phyloP scores from a whole-genome alignment of 2,329 filamentous ascomycete genomes.

The Rutstroemia sp. region DNA sequence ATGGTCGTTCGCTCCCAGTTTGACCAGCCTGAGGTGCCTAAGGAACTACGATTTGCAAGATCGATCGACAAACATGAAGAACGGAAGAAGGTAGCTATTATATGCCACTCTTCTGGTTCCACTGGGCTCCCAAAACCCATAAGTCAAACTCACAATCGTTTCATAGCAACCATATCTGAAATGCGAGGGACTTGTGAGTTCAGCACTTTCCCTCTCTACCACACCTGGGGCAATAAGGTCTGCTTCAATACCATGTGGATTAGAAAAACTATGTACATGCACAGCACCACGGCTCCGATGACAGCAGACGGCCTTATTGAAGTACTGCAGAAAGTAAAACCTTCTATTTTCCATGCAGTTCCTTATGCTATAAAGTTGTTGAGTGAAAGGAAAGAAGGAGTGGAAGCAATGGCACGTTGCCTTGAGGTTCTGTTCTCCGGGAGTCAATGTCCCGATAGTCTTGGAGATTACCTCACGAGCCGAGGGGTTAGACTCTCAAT shows the following conservation, averaged over 20 bases:
- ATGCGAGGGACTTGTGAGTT: conserved; percentile 35
- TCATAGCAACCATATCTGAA: conserved; percentile 34
- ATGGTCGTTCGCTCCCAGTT: conserved; percentile 5
- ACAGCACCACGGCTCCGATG: conserved; percentile 46
- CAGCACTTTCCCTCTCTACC: conserved; percentile 50
- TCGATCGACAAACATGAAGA: background rate
- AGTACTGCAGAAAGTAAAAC: conserved; percentile 34
- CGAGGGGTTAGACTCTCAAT: conserved; percentile 46
- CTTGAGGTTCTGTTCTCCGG: conserved; percentile 49
- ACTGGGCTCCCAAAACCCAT: conserved; percentile 57
- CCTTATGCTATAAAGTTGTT: conserved; percentile 57
- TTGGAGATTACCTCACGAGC: conserved; percentile 45
- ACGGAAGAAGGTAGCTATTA: conserved; percentile 1
- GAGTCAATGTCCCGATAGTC: conserved; percentile 49
- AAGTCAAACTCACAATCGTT: conserved; percentile 44
- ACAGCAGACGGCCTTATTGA: conserved; percentile 39
- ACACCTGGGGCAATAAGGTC: conserved; percentile 49
- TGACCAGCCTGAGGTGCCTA: background rate
- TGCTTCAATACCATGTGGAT: conserved; percentile 45
- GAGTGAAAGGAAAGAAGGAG: conserved; percentile 47
- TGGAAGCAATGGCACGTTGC: conserved; percentile 37
- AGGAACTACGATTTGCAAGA: background rate
- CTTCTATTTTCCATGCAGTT: conserved; percentile 30
- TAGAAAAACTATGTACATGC: conserved; percentile 42
- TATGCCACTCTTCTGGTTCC: conserved; percentile 36